Conservation (phyloP, 83 land plant species). For the Diphasiastrum complanatum region DNA sequence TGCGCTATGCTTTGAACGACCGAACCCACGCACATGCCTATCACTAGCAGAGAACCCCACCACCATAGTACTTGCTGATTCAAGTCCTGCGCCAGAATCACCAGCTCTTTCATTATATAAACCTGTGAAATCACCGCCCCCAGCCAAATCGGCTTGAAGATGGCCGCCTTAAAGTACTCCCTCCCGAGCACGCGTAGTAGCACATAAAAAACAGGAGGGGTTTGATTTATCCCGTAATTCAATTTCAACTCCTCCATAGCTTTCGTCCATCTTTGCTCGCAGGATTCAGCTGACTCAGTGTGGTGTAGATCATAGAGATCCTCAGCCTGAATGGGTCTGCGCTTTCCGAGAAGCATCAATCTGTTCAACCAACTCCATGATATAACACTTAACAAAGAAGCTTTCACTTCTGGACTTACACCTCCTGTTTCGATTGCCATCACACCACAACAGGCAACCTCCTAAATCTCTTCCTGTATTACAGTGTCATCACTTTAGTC, state of each 20-base stretch:
- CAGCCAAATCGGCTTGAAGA: conserved; percentile 21
- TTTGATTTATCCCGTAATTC: neutral
- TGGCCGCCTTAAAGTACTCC: conserved; percentile 7
- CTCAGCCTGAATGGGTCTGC: conserved; percentile 27
- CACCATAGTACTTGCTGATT: conserved; percentile 21
- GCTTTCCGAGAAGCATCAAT: conserved; percentile 15
- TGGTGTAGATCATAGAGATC: conserved; percentile 25
- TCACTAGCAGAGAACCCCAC: conserved; percentile 22
- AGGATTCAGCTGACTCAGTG: conserved; percentile 4
- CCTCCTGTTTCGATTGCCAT: conserved; percentile 5
- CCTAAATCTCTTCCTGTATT: too few relatives aligned
- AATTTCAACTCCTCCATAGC: conserved; percentile 5
- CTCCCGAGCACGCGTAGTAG: conserved; percentile 12
- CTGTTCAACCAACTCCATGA: conserved; percentile 28
- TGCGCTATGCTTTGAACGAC: conserved; percentile 19
- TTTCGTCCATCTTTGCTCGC: conserved; percentile 21
- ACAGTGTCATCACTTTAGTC: too few relatives aligned
- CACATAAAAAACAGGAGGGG: conserved; percentile 19
- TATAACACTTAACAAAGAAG: conserved; percentile 7
- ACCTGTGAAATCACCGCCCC: conserved; percentile 28
- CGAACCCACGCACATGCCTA: conserved; percentile 14
- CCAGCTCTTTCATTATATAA: conserved; percentile 27
- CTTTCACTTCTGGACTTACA: conserved; percentile 18
- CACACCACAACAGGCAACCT: too few relatives aligned
- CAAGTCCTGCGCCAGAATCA: conserved; percentile 8